Evolutionary conservation across 768 basidiomycete species (phyloP), one percentile per base, ranked within the genome.

Genomic region (Leccinellum albellum): DNA sequence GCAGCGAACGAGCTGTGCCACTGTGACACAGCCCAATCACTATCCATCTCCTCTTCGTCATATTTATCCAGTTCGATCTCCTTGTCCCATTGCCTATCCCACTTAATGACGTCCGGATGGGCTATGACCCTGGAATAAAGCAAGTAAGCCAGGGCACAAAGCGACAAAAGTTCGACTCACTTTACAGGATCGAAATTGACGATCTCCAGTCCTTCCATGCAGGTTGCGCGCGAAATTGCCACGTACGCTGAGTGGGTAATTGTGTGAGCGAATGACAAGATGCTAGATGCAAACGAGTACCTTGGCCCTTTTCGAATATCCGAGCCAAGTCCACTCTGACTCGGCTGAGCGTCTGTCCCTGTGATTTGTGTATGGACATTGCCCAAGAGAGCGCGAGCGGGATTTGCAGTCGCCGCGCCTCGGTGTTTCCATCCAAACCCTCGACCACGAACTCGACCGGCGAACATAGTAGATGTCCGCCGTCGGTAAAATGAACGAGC

Each of bases 341-440:
- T 42, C 93, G 83, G 6, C 90, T 88, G 28, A 99, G 79, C 0
- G 97, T 98, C 73, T 98, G 97, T 8, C 97, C 97, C 73, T 99
- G 97, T 6, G 90, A 89, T 72, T 99, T 99, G 73, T 99, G 97
- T 62, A 98, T 98, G 35, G 89, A 91, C 92, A 98, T 96, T 0
- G 96, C 95, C 94, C 95, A 98, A 0, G 95, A 82, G 45, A 96
- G 79, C 51, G 94, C 92, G 17, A 98, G 73, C 0, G 92, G 92
- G 0, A 96, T 66, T 85, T 94, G 66, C 24, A 72, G 28, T 48
- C 75, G 66, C 44, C 66, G 68, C 26, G 72, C 75, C 55, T 77
- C 76, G 26, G 64, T 5, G 15, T 64, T 65, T 13, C 76, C 77
- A 32, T 56, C 59, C 33, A 74, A 55, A 35, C 70, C 73, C 45